A percentile compares a stretch with the other conserved stretches of the same genome.
Conservation (phyloP, 768 basidiomycete genomes). For the Kwoniella botswanensis region DNA sequence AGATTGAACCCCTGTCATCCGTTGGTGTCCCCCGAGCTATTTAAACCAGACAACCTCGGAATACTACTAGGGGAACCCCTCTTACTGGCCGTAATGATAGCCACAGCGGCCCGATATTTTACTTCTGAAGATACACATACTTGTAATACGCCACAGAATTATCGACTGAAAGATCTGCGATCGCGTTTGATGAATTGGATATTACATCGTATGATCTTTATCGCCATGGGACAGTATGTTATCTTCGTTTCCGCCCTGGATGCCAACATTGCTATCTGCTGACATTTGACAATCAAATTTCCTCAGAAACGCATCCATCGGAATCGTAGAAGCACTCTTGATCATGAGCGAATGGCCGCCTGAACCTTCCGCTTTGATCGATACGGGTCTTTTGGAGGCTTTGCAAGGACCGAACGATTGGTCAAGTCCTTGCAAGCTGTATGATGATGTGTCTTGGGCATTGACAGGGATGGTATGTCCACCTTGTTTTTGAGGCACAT, state of each 20-base stretch:
- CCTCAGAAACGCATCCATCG: background rate
- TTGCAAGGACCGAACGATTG: background rate
- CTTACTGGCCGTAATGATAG: background rate
- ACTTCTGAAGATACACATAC: background rate
- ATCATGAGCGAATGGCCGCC: constrained; percentile 7
- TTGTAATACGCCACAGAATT: background rate
- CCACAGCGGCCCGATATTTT: background rate
- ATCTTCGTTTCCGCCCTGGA: background rate
- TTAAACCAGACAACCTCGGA: background rate
- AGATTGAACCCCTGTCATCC: constrained; percentile 2
- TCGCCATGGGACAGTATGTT: background rate
- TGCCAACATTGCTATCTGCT: background rate
- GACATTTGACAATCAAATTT: too few relatives aligned
- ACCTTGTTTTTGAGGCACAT: background rate
- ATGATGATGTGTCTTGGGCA: constrained; percentile 8
- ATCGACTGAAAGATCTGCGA: background rate
- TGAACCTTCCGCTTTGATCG: background rate
- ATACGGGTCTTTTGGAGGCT: background rate
- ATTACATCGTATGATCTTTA: background rate
- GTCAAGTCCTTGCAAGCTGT: constrained; percentile 3
- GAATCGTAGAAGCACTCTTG: constrained; percentile 3
- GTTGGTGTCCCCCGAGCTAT: background rate
- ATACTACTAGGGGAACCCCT: background rate
- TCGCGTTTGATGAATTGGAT: background rate
- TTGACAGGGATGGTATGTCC: background rate